These are phyloP conservation scores for Diaporthe caulivora DNA, from an alignment of 2,329 filamentous ascomycete species.

Conservation along the genomic window DNA sequence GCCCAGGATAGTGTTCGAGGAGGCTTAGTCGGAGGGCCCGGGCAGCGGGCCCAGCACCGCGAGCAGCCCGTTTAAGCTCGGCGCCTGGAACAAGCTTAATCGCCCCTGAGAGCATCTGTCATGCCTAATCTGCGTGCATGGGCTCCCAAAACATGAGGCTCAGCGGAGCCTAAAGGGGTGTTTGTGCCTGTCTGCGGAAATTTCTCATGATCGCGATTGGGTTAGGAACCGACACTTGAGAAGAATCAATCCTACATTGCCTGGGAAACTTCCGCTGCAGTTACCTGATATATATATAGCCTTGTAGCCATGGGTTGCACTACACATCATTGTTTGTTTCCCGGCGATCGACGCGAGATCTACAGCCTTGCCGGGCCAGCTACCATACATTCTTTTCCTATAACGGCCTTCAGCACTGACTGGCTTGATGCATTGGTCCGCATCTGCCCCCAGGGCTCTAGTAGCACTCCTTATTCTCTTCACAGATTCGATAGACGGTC, in stretches of 20 bases:
- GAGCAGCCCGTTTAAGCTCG: neutral
- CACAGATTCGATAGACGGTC: neutral
- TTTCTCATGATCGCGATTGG: constrained; percentile 20
- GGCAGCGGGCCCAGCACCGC: neutral
- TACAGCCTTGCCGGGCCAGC: constrained; percentile 3
- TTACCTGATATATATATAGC: neutral
- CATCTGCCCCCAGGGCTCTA: neutral
- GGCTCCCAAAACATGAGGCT: constrained; percentile 14
- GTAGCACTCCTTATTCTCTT: neutral
- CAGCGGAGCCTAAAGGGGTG: neutral
- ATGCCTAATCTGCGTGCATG: neutral
- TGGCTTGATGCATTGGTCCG: neutral
- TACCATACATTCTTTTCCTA: neutral
- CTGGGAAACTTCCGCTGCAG: no score
- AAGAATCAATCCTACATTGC: neutral
- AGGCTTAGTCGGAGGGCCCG: neutral
- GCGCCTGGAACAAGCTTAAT: constrained; percentile 15
- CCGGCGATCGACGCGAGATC: constrained; percentile 19
- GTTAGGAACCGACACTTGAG: neutral
- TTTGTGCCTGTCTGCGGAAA: neutral
- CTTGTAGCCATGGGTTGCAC: neutral
- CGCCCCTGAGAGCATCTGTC: neutral
- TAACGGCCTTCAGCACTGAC: neutral
- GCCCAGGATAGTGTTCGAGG: neutral
- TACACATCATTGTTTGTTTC: neutral